A percentile compares a stretch with the other conserved stretches of the same genome.
These are phyloP conservation scores for Fusarium sp. DNA, from an alignment of 2,329 filamentous ascomycete species.

Conservation along the genomic window DNA sequence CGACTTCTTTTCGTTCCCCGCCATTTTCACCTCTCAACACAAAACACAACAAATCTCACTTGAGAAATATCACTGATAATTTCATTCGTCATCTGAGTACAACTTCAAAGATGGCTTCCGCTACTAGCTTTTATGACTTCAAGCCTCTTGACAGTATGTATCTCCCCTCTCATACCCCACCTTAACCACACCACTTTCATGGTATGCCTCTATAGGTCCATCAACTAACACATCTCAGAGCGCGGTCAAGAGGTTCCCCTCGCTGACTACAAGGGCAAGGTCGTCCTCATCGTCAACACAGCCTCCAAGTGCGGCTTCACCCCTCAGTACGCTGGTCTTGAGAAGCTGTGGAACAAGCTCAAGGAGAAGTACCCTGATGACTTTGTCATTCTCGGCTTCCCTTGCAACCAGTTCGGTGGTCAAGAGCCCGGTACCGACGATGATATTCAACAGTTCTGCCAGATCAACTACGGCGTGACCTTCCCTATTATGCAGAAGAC, in stretches of 20 bases:
- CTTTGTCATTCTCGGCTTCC: conserved; percentile 93
- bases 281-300: conserved; percentile 96
- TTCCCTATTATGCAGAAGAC: conserved; percentile 94
- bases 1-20: conserved; percentile 14
- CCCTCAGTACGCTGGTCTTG: conserved; percentile 90
- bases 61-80: conserved; percentile 10
- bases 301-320: conserved; percentile 99
- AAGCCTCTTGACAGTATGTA: conserved; percentile 82
- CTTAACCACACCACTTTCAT: conserved; percentile 1
- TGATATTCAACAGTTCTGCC: conserved; percentile 86
- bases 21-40: conserved; percentile 32
- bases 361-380: conserved; percentile 76
- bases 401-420: conserved; percentile 95
- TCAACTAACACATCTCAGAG: conserved; percentile 48
- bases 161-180: conserved; percentile 1
- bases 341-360: conserved; percentile 87
- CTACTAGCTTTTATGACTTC: conserved; percentile 80
- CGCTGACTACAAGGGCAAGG: conserved; percentile 84
- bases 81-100: conserved; percentile 14
- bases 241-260: conserved; percentile 78
- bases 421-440: conserved; percentile 90
- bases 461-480: conserved; percentile 89
- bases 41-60: conserved; percentile 14
- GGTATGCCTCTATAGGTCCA: not conserved
- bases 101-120: conserved; percentile 54